Base-by-base conservation (phyloP, 2,329 filamentous ascomycete species). In the Stylonectria norvegica region DNA sequence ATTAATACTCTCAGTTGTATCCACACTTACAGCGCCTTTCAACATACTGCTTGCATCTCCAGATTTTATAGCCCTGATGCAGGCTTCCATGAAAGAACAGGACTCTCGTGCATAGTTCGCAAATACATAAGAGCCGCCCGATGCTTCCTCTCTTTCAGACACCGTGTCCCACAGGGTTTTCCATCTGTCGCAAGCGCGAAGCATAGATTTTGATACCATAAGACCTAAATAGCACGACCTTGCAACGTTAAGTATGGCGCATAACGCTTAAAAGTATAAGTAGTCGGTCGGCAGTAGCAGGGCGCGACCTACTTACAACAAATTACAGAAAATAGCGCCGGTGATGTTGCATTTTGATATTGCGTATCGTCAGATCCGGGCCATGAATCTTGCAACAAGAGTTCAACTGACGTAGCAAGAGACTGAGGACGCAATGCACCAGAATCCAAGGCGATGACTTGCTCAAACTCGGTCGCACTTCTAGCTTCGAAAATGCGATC, bases 171-270 rank as follows among this genome's bases (percentile, higher is more conserved):
- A 46, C 4, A 46, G 22, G 8, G 29, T 5, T 20, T 34, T 46
- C 43, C 43, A 46, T n/a, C 43, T 35, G 20, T 19, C 34, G n/a
- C 36, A 46, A 9, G 43, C 43, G 5, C 40, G 43, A 5, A 40
- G 14, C 15, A 46, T 32, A 5, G 35, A 12, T 11, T 30, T 31
- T 3, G 30, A 29, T 9, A 33, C 20, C 9, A 32, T 11, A 2
- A 30, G n/a, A 12, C 38, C 30, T 7, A 42, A 18, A 16, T 27
- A 40, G 14, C 38, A 42, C 6, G 35, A 27, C 20, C 36, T 30
- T 7, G 39, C 28, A 17, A 46, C 20, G 1, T 22, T 12, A 16
- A 42, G 28, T 9, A 25, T 19, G 4, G 20, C 27, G 3, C 32
- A 19, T 3, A 46, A 18, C 10, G 43, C 43, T 46, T 7, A 12